Evolutionary conservation across 176 grass and related monocot genomes (phyloP).

Genomic region (Puya raimondii): DNA sequence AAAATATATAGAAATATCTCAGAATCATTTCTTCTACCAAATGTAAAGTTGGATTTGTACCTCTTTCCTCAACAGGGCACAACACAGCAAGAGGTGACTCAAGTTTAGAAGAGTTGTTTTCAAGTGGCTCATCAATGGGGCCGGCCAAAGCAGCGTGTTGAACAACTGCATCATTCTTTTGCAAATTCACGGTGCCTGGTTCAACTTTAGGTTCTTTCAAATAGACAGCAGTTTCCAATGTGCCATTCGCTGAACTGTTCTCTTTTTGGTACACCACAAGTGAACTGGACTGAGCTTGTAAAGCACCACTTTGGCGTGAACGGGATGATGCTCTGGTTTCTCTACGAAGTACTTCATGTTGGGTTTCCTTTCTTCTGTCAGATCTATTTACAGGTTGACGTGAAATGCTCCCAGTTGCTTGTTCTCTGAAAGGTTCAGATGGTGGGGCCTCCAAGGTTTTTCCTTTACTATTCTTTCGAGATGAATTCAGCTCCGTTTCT

Average conservation of each 20-base stretch:
- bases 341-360: conserved; percentile 1
- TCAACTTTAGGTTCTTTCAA: conserved; percentile 51
- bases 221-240: conserved; percentile 13
- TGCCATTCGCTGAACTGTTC: conserved; percentile 9
- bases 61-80: background rate
- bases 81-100: conserved; percentile 22
- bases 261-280: background rate
- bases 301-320: conserved; percentile 5
- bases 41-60: background rate
- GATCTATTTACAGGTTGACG: background rate
- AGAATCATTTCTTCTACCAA: too few species aligned
- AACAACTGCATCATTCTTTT: background rate
- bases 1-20: too few species aligned
- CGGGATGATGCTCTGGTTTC: conserved; percentile 12
- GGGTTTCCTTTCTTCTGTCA: conserved; percentile 5
- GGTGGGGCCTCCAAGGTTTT: conserved; percentile 2
- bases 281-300: background rate
- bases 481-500: conserved; percentile 1
- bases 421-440: conserved; percentile 2
- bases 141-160: background rate
- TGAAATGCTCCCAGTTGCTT: background rate
- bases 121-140: conserved; percentile 5
- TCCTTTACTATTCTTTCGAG: background rate
- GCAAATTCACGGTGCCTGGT: conserved; percentile 1
- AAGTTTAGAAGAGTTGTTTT: conserved; percentile 12